Percentiles rank a stretch among this genome's conserved stretches.
These are phyloP conservation scores for Heliamphora exappendiculata DNA, from an alignment of 148 eudicot species.

Conservation along the genomic window DNA sequence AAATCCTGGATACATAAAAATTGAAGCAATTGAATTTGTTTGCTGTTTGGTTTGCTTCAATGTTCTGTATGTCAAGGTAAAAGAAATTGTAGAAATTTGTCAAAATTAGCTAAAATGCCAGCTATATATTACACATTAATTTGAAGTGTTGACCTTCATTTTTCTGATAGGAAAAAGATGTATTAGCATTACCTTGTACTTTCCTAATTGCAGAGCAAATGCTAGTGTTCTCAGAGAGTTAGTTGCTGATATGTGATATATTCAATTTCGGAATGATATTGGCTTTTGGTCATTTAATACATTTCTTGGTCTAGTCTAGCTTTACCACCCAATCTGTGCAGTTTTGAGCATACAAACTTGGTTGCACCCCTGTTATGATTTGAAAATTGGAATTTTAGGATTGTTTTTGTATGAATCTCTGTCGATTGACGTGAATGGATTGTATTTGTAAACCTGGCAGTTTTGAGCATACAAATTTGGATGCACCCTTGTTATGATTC, in stretches of 20 bases:
- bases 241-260: not conserved
- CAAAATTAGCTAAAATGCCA: not conserved
- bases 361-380: not conserved
- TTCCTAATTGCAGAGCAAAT: not conserved
- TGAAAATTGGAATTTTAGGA: not conserved
- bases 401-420: not conserved
- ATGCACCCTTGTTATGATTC: not conserved
- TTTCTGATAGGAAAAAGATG: not conserved
- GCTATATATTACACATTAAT: not conserved
- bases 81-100: not conserved
- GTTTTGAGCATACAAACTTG: not conserved
- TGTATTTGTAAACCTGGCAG: not conserved
- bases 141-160: not conserved
- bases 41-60: not conserved
- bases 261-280: not conserved
- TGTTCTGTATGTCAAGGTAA: not conserved
- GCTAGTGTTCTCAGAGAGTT: not conserved
- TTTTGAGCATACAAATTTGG: not conserved
- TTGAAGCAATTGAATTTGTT: slow-evolving; percentile 8
- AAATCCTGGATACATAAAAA: too few relatives aligned
- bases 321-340: not conserved
- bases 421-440: not conserved
- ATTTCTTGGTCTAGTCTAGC: not conserved
- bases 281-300: not conserved
- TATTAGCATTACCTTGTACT: not conserved